Conservation (phyloP, 805 yeast species). For the Candida pini region DNA sequence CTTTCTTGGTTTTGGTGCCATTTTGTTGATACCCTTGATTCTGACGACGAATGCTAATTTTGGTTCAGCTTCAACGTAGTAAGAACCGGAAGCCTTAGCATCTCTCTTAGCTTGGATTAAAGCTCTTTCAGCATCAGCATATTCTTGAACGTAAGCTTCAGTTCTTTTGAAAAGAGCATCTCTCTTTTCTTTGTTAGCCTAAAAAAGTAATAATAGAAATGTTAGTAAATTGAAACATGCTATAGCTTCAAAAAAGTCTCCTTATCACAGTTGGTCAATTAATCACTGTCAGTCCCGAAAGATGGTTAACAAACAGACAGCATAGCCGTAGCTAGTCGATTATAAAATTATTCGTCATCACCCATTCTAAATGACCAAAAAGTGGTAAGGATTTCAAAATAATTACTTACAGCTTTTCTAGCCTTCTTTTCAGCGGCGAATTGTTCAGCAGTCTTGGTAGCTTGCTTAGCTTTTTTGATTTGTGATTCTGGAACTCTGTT, state of each 20-base stretch:
- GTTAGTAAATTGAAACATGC: conserved; percentile 24
- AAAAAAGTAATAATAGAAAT: conserved; percentile 5
- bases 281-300: conserved; percentile 67
- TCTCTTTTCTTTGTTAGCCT: conserved; percentile 44
- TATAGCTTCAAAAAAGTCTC: conserved; percentile 1
- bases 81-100: conserved; percentile 90
- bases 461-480: conserved; percentile 75
- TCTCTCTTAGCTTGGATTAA: conserved; percentile 82
- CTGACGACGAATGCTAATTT: conserved; percentile 94
- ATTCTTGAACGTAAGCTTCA: conserved; percentile 94
- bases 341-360: conserved; percentile 40
- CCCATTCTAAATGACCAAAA: conserved; percentile 23
- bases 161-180: conserved; percentile 72
- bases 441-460: conserved; percentile 70
- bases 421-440: conserved; percentile 76
- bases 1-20: conserved; percentile 99
- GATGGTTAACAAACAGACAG: conserved; percentile 75
- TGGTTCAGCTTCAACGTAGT: conserved; percentile 92
- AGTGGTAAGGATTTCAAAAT: not conserved
- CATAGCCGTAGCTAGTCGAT: conserved; percentile 70
- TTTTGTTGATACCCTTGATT: conserved; percentile 99
- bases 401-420: conserved; percentile 71
- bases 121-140: conserved; percentile 88
- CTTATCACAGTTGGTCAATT: conserved; percentile 1
- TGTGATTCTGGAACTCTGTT: conserved; percentile 74